phyloP scores from a whole-genome alignment of 148 eudicot genomes.

The Pharnaceum exiguum region DNA sequence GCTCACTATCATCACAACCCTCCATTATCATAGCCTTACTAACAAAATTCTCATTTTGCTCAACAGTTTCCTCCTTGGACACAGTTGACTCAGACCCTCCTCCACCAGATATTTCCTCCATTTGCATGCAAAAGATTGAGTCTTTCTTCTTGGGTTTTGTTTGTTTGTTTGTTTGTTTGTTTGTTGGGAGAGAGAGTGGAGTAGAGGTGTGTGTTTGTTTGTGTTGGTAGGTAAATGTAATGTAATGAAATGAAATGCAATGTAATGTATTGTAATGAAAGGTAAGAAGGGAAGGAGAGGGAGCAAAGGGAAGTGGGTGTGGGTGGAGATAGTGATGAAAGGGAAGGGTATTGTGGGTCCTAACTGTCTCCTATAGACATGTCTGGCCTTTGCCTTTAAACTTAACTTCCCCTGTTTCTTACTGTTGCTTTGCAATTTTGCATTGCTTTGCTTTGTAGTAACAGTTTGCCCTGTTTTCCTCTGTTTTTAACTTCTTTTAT shows the following conservation, averaged over 20 bases:
- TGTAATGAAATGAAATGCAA: not conserved
- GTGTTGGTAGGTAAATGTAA: too few relatives aligned
- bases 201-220: too few relatives aligned
- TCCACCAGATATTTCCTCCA: slow-evolving; percentile 21
- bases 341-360: too few relatives aligned
- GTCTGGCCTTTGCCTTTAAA: not conserved
- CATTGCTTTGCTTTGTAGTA: not conserved
- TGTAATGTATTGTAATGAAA: slow-evolving; percentile 7
- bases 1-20: slow-evolving; percentile 56
- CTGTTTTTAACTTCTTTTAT: not conserved
- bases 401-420: not conserved
- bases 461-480: not conserved
- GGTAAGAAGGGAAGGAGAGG: not conserved
- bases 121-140: not conserved
- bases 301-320: slow-evolving; percentile 7
- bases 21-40: slow-evolving; percentile 30
- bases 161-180: slow-evolving; percentile 2
- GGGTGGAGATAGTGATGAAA: slow-evolving; percentile 32
- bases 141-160: not conserved
- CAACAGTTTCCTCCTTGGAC: slow-evolving; percentile 30
- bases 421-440: too few relatives aligned
- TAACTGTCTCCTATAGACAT: slow-evolving; percentile 29
- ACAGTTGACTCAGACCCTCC: slow-evolving; percentile 46
- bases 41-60: slow-evolving; percentile 16
- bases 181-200: not conserved